Conservation (phyloP, 106 monocot genomes). For the Narthecium ossifragum region DNA sequence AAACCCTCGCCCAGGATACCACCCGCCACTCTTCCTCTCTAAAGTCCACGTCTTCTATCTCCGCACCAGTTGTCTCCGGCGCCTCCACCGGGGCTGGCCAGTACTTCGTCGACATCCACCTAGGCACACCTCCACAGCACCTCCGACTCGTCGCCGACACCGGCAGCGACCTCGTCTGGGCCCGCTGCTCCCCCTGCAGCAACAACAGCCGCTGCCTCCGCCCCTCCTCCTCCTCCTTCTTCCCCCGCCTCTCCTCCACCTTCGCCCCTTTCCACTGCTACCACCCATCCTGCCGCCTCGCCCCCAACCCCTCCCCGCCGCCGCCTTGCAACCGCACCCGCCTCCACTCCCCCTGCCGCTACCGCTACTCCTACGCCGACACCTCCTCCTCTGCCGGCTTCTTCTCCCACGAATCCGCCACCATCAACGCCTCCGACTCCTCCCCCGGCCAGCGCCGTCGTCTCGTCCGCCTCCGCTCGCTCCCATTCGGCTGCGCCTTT, state of each 20-base stretch:
- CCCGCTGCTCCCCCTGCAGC: slow-evolving; percentile 31
- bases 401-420: slow-evolving; percentile 30
- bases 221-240: slow-evolving; percentile 15
- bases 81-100: slow-evolving; percentile 29
- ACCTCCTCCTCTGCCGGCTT: slow-evolving; percentile 27
- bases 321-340: neutral
- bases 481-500: slow-evolving; percentile 38
- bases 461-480: neutral
- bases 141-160: slow-evolving; percentile 36
- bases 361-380: slow-evolving; percentile 45
- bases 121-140: slow-evolving; percentile 27
- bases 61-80: slow-evolving; percentile 33
- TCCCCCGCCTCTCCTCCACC: slow-evolving; percentile 31
- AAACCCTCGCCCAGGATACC: slow-evolving; percentile 19
- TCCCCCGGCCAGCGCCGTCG: no score
- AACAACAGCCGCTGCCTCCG: slow-evolving; percentile 10
- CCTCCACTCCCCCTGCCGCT: slow-evolving; percentile 45
- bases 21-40: slow-evolving; percentile 18
- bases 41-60: slow-evolving; percentile 6
- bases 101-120: slow-evolving; percentile 29
- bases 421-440: slow-evolving; percentile 12
- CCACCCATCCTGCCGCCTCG: slow-evolving; percentile 30
- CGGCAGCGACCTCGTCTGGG: slow-evolving; percentile 43
- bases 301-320: slow-evolving; percentile 10
- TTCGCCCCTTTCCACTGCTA: slow-evolving; percentile 32